phyloP scores from a whole-genome alignment of 768 basidiomycete genomes.

The Russula virescens region DNA sequence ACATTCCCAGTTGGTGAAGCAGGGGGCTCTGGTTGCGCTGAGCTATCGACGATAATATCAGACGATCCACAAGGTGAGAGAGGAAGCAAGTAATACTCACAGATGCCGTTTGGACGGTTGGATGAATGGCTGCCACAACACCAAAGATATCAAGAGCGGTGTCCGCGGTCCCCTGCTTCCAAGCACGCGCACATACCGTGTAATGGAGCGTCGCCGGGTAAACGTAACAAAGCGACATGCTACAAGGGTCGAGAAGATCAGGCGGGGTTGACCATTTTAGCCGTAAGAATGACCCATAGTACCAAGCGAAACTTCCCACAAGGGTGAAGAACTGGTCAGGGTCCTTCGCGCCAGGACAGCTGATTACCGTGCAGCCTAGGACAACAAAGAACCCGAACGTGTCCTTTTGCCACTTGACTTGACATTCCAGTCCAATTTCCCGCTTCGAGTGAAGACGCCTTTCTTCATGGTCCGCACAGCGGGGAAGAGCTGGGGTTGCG shows the following conservation, averaged over 20 bases:
- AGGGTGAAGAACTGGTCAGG: too few relatives aligned
- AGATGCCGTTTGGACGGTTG: conserved; percentile 71
- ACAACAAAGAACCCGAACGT: conserved; percentile 72
- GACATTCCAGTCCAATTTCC: too few relatives aligned
- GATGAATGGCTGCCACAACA: conserved; percentile 62
- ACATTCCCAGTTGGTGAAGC: too few relatives aligned
- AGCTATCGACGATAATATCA: conserved; percentile 14
- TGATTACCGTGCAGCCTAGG: conserved; percentile 71
- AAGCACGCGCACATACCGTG: conserved; percentile 68
- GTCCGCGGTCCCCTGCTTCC: conserved; percentile 61
- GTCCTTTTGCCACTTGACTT: conserved; percentile 99
- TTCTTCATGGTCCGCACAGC: conserved; percentile 97
- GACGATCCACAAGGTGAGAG: background rate
- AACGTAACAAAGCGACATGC: conserved; percentile 87
- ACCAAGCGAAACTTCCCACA: too few relatives aligned
- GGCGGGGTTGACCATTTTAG: conserved; percentile 13
- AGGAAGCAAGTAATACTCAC: conserved; percentile 40
- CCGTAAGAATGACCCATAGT: too few relatives aligned
- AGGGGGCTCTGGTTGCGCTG: conserved; percentile 12
- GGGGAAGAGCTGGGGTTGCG: conserved; percentile 95
- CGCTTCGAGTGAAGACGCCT: conserved; percentile 81
- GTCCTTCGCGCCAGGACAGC: conserved; percentile 77
- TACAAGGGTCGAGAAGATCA: conserved; percentile 30
- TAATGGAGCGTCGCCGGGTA: conserved; percentile 94
- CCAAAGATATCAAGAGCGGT: conserved; percentile 75